These are phyloP conservation scores for Vitis hybrid DNA, from an alignment of 177 flowering plant species.

Conservation along the genomic window DNA sequence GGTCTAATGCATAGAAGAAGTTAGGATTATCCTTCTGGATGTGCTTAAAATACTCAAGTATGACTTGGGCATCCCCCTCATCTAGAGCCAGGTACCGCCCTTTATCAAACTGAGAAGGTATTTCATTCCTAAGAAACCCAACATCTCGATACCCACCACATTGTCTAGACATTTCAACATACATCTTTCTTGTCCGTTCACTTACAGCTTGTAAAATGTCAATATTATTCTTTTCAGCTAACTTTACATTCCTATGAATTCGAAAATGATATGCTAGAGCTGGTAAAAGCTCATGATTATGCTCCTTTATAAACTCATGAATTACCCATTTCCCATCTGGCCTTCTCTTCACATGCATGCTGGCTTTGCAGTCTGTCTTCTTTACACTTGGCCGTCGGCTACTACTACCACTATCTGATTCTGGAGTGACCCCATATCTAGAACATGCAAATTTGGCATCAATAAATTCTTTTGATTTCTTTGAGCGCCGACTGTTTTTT, in stretches of 20 bases:
- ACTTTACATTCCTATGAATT: conserved; percentile 42
- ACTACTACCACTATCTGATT: conserved; percentile 36
- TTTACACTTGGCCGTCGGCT: conserved; percentile 48
- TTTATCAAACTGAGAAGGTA: conserved; percentile 29
- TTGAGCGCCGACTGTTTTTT: conserved; percentile 51
- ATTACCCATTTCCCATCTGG: conserved; percentile 59
- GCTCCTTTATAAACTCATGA: conserved; percentile 52
- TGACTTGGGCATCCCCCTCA: conserved; percentile 51
- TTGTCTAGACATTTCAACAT: conserved; percentile 49
- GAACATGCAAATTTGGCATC: conserved; percentile 61
- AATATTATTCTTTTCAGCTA: conserved; percentile 52
- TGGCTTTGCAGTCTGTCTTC: conserved; percentile 55
- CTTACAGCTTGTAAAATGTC: conserved; percentile 51
- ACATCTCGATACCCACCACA: conserved; percentile 30
- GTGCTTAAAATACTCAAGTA: conserved; percentile 55
- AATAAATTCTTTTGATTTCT: conserved; percentile 51
- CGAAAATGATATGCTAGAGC: conserved; percentile 59
- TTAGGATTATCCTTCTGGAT: conserved; percentile 49
- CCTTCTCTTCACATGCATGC: conserved; percentile 63
- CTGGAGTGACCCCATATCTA: conserved; percentile 52
- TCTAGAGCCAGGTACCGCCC: conserved; percentile 41
- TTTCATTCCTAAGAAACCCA: conserved; percentile 20
- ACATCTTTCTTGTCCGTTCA: conserved; percentile 48
- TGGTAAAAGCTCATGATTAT: conserved; percentile 61
- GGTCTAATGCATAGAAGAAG: conserved; percentile 55